Evolutionary conservation across 441 rosid species (phyloP).

Genomic region (Rhodomyrtus psidioides): DNA sequence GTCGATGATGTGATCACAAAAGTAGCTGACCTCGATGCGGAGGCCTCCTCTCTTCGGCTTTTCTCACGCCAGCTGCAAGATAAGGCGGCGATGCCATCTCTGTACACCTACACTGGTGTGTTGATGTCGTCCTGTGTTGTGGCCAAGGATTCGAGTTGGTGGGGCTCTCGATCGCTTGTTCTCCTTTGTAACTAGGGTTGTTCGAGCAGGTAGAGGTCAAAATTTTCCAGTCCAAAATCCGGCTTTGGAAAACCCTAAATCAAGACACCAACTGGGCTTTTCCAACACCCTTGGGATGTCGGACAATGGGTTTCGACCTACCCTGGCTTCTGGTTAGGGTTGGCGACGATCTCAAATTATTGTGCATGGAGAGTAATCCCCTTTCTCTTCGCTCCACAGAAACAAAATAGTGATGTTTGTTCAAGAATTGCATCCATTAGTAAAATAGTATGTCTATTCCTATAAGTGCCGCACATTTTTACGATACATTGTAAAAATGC

Average conservation of each 20-base stretch:
- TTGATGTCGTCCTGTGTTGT: no score
- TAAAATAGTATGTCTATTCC: not conserved
- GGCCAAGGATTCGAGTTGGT: no score
- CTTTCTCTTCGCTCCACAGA: no score
- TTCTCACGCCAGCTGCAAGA: not conserved
- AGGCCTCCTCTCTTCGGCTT: not conserved
- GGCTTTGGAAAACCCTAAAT: not conserved
- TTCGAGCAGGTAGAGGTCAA: fast-evolving
- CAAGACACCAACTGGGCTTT: not conserved
- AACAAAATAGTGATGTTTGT: not conserved
- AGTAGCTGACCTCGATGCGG: not conserved
- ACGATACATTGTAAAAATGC: no score
- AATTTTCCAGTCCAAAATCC: not conserved
- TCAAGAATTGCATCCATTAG: not conserved
- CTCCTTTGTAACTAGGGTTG: not conserved
- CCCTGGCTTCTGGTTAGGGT: fast-evolving
- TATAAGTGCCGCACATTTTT: not conserved
- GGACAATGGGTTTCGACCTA: not conserved
- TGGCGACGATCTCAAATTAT: fast-evolving
- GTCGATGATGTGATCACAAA: not conserved
- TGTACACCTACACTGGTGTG: no score
- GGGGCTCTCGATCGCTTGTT: no score
- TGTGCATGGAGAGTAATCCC: not conserved
- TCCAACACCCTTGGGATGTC: not conserved
- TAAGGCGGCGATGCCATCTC: not conserved